Percentiles rank a stretch among this genome's conserved stretches.
These are phyloP conservation scores for Daldinia sp. DNA, from an alignment of 2,329 filamentous ascomycete genomes.

Conservation along the genomic window DNA sequence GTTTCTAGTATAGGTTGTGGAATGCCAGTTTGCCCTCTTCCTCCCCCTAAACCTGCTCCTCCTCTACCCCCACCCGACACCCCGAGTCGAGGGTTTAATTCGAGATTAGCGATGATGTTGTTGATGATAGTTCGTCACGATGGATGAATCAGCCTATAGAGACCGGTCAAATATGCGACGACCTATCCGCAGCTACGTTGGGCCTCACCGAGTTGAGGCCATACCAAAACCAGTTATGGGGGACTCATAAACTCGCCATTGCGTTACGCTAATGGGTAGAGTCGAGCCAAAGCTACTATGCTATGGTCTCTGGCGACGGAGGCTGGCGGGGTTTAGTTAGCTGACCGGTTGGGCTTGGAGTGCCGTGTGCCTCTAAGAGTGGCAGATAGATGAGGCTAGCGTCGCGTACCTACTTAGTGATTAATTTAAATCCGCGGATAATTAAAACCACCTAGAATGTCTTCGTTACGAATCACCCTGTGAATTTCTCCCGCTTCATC, in stretches of 20 bases:
- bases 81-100: conserved; percentile 18
- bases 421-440: conserved; percentile 7
- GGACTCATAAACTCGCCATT: conserved; percentile 11
- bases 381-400: conserved; percentile 12
- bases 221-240: neutral
- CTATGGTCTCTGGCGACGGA: conserved; percentile 6
- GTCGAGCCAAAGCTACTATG: conserved; percentile 19
- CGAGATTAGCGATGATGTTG: conserved; percentile 11
- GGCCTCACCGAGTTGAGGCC: neutral
- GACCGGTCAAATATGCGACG: conserved; percentile 2
- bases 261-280: conserved; percentile 20
- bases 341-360: conserved; percentile 11
- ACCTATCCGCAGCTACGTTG: conserved; percentile 1
- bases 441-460: neutral
- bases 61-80: neutral
- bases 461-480: neutral
- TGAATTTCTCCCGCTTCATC: neutral
- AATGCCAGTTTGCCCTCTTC: conserved; percentile 8
- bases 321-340: conserved; percentile 18
- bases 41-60: neutral
- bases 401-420: neutral
- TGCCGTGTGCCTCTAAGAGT: conserved; percentile 13
- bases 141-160: conserved; percentile 19
- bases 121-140: conserved; percentile 24
- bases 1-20: conserved; percentile 20